Conservation (phyloP, 495 filamentous ascomycete genomes). For the Trichocladium antarcticum region DNA sequence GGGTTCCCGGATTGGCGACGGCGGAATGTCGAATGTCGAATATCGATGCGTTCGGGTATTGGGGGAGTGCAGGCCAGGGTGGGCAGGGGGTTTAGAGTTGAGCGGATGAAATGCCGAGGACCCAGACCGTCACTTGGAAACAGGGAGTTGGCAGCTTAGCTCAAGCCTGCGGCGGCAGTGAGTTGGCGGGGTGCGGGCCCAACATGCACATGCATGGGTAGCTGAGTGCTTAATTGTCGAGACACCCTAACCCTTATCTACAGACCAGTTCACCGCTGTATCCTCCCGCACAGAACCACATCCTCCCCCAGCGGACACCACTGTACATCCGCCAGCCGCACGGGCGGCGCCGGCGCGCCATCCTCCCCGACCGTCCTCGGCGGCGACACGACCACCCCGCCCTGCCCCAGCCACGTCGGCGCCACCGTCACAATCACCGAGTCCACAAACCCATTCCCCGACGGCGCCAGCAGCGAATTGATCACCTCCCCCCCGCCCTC, state of each 20-base stretch:
- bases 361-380: conserved; percentile 39
- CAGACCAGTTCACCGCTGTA: conserved; percentile 17
- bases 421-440: conserved; percentile 76
- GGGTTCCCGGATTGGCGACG: too few species aligned
- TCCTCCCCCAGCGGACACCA: conserved; percentile 70
- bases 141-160: conserved; percentile 5
- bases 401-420: conserved; percentile 69
- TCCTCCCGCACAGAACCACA: conserved; percentile 65
- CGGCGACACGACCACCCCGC: conserved; percentile 63
- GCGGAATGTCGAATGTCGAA: neutral
- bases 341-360: conserved; percentile 43
- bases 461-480: conserved; percentile 54
- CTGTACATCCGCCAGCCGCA: conserved; percentile 52
- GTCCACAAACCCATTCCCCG: conserved; percentile 53
- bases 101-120: neutral
- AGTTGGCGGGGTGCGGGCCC: conserved; percentile 6
- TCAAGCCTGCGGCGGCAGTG: neutral
- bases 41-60: neutral
- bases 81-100: neutral
- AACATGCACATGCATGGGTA: too few species aligned
- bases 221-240: too few species aligned
- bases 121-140: conserved; percentile 4
- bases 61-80: too few species aligned
- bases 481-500: conserved; percentile 75
- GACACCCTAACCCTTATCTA: too few species aligned